phyloP scores from a whole-genome alignment of 371 early-diverging fungal species.

The Blastocladiella emersonii region DNA sequence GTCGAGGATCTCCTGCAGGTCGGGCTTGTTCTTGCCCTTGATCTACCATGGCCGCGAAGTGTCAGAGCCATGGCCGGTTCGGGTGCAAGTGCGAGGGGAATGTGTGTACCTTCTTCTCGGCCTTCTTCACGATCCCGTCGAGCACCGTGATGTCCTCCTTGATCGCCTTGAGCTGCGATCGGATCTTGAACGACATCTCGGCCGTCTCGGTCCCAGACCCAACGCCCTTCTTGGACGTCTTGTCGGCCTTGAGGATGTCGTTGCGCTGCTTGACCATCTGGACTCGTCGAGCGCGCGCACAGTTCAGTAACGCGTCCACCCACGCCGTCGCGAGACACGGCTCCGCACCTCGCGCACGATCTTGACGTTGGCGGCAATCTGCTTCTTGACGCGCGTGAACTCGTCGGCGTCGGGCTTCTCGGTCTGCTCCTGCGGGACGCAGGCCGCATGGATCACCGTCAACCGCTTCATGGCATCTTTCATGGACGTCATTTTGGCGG shows the following conservation, averaged over 20 bases:
- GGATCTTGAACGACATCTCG: slow-evolving; percentile 31
- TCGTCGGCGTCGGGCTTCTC: slow-evolving; percentile 27
- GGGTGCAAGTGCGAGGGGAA: too few species aligned
- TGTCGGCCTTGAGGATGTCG: slow-evolving; percentile 13
- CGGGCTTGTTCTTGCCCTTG: slow-evolving; percentile 22
- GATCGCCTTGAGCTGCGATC: slow-evolving; percentile 22
- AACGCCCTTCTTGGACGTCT: slow-evolving; percentile 9
- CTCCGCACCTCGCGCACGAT: slow-evolving; percentile 15
- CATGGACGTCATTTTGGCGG: slow-evolving; percentile 21
- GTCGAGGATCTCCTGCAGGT: slow-evolving; percentile 10
- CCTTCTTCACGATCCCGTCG: slow-evolving; percentile 27
- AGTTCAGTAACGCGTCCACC: not conserved
- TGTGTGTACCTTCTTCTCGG: slow-evolving; percentile 26
- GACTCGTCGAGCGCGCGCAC: not conserved
- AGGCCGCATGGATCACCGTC: slow-evolving; percentile 31
- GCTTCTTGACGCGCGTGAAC: slow-evolving; percentile 28
- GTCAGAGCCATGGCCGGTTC: not conserved
- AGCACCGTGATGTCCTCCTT: slow-evolving; percentile 23
- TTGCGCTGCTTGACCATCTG: slow-evolving; percentile 23
- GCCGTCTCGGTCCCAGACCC: slow-evolving; percentile 34
- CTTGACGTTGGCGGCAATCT: slow-evolving; percentile 28
- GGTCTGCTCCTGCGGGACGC: slow-evolving; percentile 26
- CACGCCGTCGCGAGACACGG: too few species aligned
- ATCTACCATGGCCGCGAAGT: not conserved
- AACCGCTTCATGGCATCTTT: slow-evolving; percentile 37